Base-by-base conservation (phyloP, 2,329 filamentous ascomycete species). In the Knoxdaviesia capensis region DNA sequence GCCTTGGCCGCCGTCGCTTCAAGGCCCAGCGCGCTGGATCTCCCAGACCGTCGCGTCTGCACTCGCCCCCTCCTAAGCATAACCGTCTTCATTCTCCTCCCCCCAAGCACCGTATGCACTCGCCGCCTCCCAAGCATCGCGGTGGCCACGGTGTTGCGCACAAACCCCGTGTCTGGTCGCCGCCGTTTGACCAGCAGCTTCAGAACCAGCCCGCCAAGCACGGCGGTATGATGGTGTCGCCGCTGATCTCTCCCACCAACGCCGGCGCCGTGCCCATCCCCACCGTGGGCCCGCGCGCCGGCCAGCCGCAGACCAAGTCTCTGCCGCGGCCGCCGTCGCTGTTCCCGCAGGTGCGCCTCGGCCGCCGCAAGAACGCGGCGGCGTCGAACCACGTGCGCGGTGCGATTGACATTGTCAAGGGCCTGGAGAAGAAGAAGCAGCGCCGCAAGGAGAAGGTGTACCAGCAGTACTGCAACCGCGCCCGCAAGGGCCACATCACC, bases 331-430 rank as follows among this genome's bases (percentile, higher is more conserved):
- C 77, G 4, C 75, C 80, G 3, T 82, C 80, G 49, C 69, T 80
- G 46, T 82, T 83, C 56, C 73, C 66, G 34, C 64, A 68, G 38
- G 56, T 64, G 51, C 60, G 66, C 51, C 59, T 67, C 47, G 52
- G 54, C 48, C 59, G 64, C 41, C 53, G 60, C 42, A 59, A 62
- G 44, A 45, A 48, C 10, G 44, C 48, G 6, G 50, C 55, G 5
- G 53, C 54, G 40, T 69, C 78, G 41, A 62, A 74, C 36, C 85
- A 90, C 48, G 72, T 84, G 7, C 81, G 90, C 47, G 85, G 86
- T n/a, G 87, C 90, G 34, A 92, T 98, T 50, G 90, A 96, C 59
- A 98, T 94, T 47, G 83, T 94, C 59, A 93, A 94, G 58, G 90
- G 90, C 6, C 71, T 98, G 1, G 90, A 98, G 63, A 80, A 83